A percentile compares a stretch with the other conserved stretches of the same genome.
These are phyloP conservation scores for Colletotrichum salicis DNA, from an alignment of 2,329 filamentous ascomycete genomes.

Conservation along the genomic window DNA sequence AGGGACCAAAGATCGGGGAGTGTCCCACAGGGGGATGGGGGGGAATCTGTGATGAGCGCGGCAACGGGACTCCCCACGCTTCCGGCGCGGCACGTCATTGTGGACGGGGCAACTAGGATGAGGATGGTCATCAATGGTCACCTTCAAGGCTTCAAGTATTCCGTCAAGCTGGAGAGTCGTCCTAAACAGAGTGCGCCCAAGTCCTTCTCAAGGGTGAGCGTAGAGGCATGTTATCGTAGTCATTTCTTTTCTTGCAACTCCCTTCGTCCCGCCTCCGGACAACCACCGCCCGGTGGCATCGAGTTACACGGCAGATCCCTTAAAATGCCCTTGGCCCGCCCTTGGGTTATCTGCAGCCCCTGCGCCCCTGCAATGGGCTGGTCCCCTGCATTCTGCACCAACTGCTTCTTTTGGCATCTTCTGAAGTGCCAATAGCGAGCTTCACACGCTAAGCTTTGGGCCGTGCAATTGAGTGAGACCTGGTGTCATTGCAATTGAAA, in stretches of 20 bases:
- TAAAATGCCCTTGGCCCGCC: neutral
- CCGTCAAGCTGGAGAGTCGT: neutral
- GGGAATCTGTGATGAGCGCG: neutral
- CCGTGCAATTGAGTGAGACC: neutral
- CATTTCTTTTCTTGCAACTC: neutral
- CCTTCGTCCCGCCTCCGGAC: neutral
- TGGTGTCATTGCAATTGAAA: neutral
- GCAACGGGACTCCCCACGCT: neutral
- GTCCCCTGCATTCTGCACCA: conserved; percentile 26
- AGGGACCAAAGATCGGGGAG: neutral
- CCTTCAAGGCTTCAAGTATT: neutral
- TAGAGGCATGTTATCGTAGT: neutral
- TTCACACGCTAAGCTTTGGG: neutral
- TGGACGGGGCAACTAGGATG: neutral
- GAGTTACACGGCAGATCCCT: neutral
- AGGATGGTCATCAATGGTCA: neutral
- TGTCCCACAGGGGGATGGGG: neutral
- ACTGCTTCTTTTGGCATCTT: neutral
- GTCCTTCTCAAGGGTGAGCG: neutral
- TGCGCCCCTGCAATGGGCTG: conserved; percentile 8
- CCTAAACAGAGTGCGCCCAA: neutral
- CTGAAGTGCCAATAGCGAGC: neutral
- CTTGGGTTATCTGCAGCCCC: neutral
- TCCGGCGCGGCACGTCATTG: neutral
- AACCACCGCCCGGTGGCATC: neutral